phyloP scores from a whole-genome alignment of 2,329 filamentous ascomycete species.

The Apiospora phragmitis region DNA sequence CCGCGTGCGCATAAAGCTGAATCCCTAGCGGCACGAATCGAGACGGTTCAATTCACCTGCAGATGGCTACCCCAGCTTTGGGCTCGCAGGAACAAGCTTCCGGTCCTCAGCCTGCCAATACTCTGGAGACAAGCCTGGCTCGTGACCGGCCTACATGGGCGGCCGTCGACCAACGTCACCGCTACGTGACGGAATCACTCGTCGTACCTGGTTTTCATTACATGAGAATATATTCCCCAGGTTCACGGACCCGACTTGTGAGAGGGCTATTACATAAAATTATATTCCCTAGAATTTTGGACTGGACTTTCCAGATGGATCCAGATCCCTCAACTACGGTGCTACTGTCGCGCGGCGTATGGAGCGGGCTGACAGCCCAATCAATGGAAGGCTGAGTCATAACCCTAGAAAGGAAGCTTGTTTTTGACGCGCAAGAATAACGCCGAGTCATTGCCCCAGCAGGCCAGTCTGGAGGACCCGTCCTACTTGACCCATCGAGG shows the following conservation, averaged over 20 bases:
- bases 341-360: neutral
- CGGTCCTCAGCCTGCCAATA: neutral
- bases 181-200: neutral
- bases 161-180: neutral
- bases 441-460: constrained; percentile 2
- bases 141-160: neutral
- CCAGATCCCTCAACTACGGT: neutral
- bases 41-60: neutral
- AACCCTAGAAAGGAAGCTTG: neutral
- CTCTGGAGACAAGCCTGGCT: neutral
- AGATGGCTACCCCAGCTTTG: neutral
- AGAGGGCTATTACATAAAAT: neutral
- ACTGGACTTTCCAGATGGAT: neutral
- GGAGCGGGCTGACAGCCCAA: neutral
- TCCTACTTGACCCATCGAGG: neutral
- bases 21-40: neutral
- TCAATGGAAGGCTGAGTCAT: neutral
- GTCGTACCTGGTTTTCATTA: neutral
- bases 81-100: neutral
- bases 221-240: constrained; percentile 3
- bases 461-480: neutral
- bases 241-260: neutral
- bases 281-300: neutral
- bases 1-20: neutral
- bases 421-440: neutral